Evolutionary conservation across 1,284 basidiomycete species (phyloP).

Genomic region (Malassezia cuniculi): DNA sequence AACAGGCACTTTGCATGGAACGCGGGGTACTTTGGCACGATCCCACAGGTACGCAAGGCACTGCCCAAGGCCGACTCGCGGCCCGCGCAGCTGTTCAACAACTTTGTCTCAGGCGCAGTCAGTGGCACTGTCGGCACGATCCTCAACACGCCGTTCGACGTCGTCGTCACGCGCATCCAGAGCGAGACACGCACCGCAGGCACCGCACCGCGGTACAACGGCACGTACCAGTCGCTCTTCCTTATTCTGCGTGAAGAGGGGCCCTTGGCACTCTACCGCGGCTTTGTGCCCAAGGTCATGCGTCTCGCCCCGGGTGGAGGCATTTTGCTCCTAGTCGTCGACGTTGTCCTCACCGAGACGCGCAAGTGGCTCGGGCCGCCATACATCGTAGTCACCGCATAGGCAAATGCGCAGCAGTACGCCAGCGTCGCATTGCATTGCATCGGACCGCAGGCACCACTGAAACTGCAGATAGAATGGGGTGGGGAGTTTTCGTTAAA

Average conservation of each 20-base stretch:
- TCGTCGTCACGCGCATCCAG: slow-evolving; percentile 92
- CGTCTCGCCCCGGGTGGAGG: slow-evolving; percentile 86
- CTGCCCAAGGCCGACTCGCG: slow-evolving; percentile 62
- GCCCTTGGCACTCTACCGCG: slow-evolving; percentile 78
- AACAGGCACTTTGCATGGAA: slow-evolving; percentile 51
- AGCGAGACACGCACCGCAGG: slow-evolving; percentile 49
- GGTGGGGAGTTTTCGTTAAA: too few relatives aligned
- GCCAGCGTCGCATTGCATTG: too few relatives aligned
- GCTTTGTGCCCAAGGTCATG: slow-evolving; percentile 56
- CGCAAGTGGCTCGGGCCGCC: slow-evolving; percentile 31
- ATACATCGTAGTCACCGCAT: slow-evolving; percentile 21
- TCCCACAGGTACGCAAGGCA: slow-evolving; percentile 64
- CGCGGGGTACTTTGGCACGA: slow-evolving; percentile 55
- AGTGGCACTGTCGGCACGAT: slow-evolving; percentile 75
- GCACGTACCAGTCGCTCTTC: slow-evolving; percentile 58
- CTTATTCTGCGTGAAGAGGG: slow-evolving; percentile 85
- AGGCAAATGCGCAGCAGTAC: too few relatives aligned
- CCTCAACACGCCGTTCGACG: slow-evolving; percentile 70
- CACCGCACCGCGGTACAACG: slow-evolving; percentile 64
- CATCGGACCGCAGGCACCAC: too few relatives aligned
- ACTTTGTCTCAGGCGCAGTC: slow-evolving; percentile 75
- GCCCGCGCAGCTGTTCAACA: slow-evolving; percentile 67
- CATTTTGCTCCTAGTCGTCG: slow-evolving; percentile 60
- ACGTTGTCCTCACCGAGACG: slow-evolving; percentile 29
- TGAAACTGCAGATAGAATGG: too few relatives aligned